Conservation (phyloP, 345 rosid species). For the Gossypium raimondii region DNA sequence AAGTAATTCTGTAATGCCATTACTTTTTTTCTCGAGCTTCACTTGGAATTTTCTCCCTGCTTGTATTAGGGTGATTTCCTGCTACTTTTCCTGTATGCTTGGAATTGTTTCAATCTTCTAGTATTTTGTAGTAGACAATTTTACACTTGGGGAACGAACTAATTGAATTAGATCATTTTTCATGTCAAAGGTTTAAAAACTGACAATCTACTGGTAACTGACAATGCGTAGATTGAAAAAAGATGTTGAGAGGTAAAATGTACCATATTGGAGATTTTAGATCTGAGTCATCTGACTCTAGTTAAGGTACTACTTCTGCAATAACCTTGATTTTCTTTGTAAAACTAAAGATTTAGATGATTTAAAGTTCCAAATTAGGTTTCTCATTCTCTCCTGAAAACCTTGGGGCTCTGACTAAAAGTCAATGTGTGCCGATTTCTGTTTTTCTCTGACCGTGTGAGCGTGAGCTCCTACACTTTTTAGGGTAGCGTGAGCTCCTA, state of each 20-base stretch:
- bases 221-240: not conserved
- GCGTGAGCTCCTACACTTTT: not conserved
- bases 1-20: not conserved
- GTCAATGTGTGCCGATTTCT: not conserved
- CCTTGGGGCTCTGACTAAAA: not conserved
- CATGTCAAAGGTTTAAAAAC: not conserved
- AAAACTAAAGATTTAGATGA: not conserved
- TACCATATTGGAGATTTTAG: not conserved
- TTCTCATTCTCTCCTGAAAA: not conserved
- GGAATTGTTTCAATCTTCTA: not conserved
- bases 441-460: not conserved
- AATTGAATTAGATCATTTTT: not conserved
- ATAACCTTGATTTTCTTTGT: not conserved
- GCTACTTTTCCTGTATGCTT: not conserved
- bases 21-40: not conserved
- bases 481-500: not conserved
- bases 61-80: not conserved
- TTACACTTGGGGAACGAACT: not conserved
- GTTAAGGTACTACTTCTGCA: not conserved
- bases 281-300: not conserved
- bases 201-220: not conserved
- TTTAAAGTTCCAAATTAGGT: not conserved
- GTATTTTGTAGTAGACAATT: not conserved
- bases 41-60: not conserved
- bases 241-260: not conserved